These are phyloP conservation scores for Hypoxylon cercidicola DNA, from an alignment of 495 filamentous ascomycete species.

Conservation along the genomic window DNA sequence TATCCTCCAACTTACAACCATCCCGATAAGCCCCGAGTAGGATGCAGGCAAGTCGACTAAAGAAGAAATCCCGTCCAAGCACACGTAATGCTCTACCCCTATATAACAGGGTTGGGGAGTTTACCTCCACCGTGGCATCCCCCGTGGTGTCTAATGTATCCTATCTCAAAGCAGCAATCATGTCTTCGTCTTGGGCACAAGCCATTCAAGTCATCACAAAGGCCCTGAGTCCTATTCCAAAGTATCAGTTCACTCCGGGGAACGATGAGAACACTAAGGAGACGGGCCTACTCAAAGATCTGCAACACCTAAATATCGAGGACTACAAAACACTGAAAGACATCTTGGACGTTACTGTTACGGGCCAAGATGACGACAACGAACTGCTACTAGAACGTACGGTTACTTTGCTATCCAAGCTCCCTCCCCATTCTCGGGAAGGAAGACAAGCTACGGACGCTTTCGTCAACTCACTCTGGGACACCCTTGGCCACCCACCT, in stretches of 20 bases:
- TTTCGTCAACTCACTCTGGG: slow-evolving; percentile 68
- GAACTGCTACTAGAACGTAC: slow-evolving; percentile 51
- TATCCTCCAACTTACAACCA: background rate
- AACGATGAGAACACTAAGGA: slow-evolving; percentile 41
- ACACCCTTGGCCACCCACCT: slow-evolving; percentile 73
- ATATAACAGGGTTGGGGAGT: slow-evolving; percentile 9
- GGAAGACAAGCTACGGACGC: slow-evolving; percentile 46
- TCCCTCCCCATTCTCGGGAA: slow-evolving; percentile 45
- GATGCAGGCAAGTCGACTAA: slow-evolving; percentile 9
- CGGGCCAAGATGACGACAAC: slow-evolving; percentile 50
- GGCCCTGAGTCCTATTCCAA: slow-evolving; percentile 41
- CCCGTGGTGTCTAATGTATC: background rate
- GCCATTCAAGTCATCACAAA: slow-evolving; percentile 42
- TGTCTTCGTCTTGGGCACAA: slow-evolving; percentile 32
- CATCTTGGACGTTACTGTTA: slow-evolving; percentile 46
- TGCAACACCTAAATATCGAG: slow-evolving; percentile 41
- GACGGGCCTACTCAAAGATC: slow-evolving; percentile 41
- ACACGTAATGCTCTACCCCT: background rate
- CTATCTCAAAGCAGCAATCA: slow-evolving; percentile 7
- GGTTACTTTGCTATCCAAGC: slow-evolving; percentile 49
- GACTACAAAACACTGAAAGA: slow-evolving; percentile 49
- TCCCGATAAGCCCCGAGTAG: background rate
- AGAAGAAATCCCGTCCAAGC: background rate
- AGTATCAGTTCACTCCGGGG: slow-evolving; percentile 43
- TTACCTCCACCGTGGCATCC: background rate